Conservation (phyloP, 2,329 filamentous ascomycete genomes). For the Ophiostoma sp. region DNA sequence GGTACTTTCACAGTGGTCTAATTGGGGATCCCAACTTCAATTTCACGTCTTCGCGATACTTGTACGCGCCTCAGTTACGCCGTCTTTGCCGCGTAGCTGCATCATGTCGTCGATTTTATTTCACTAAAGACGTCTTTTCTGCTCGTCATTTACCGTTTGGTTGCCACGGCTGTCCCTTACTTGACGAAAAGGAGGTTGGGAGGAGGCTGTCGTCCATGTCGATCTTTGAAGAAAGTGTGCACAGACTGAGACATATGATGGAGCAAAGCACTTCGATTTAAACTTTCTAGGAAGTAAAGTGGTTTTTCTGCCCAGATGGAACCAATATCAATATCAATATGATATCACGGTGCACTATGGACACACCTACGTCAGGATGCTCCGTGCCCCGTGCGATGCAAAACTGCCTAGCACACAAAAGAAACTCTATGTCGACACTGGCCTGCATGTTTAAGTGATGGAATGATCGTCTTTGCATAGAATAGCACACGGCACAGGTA, state of each 20-base stretch:
- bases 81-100: background rate
- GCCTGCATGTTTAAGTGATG: background rate
- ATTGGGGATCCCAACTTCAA: background rate
- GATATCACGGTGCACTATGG: background rate
- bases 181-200: background rate
- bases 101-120: background rate
- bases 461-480: constrained; percentile 22
- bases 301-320: background rate
- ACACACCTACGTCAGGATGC: background rate
- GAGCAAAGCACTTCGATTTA: background rate
- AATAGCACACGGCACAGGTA: constrained; percentile 11
- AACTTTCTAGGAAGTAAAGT: background rate
- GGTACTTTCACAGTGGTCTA: background rate
- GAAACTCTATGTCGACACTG: background rate
- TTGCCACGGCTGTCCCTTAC: background rate
- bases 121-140: background rate
- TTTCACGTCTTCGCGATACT: background rate
- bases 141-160: background rate
- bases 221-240: background rate
- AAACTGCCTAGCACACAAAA: background rate
- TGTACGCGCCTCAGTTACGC: background rate
- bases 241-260: background rate
- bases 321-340: background rate
- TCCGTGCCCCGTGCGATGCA: background rate
- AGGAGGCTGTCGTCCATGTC: background rate